phyloP scores from a whole-genome alignment of 2,329 filamentous ascomycete genomes.

The Magnaporthiopsis rhizophila region DNA sequence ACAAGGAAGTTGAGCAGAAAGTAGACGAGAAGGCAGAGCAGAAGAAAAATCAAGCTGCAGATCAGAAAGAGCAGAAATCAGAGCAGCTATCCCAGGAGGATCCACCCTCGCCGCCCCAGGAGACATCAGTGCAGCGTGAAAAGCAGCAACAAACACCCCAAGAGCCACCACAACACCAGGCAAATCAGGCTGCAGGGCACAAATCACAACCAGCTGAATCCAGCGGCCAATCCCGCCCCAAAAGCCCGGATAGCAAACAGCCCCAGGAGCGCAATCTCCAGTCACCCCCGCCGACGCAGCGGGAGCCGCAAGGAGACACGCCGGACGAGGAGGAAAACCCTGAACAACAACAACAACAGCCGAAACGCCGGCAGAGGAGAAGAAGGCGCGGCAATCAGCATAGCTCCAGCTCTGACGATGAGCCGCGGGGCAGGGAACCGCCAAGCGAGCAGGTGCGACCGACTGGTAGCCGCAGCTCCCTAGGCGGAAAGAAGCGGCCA shows the following conservation, averaged over 20 bases:
- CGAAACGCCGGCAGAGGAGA: neutral
- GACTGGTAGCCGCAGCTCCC: neutral
- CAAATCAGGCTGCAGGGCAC: neutral
- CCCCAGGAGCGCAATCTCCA: neutral
- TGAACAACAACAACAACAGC: neutral
- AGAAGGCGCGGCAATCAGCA: constrained; percentile 7
- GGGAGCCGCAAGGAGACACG: neutral
- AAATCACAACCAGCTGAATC: neutral
- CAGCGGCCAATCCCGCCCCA: neutral
- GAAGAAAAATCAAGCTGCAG: neutral
- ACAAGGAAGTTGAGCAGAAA: neutral
- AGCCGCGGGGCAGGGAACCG: neutral
- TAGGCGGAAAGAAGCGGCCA: neutral
- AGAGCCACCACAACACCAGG: neutral
- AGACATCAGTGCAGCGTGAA: neutral
- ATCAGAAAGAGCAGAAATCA: neutral
- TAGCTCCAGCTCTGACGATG: neutral
- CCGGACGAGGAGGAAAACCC: neutral
- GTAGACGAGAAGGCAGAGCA: neutral
- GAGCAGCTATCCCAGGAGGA: neutral
- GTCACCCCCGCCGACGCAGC: neutral
- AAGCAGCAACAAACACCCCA: neutral
- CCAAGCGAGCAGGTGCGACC: neutral
- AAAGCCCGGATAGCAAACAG: neutral
- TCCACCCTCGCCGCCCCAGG: neutral